phyloP scores from a whole-genome alignment of 148 eudicot genomes.

The Cornus florida region DNA sequence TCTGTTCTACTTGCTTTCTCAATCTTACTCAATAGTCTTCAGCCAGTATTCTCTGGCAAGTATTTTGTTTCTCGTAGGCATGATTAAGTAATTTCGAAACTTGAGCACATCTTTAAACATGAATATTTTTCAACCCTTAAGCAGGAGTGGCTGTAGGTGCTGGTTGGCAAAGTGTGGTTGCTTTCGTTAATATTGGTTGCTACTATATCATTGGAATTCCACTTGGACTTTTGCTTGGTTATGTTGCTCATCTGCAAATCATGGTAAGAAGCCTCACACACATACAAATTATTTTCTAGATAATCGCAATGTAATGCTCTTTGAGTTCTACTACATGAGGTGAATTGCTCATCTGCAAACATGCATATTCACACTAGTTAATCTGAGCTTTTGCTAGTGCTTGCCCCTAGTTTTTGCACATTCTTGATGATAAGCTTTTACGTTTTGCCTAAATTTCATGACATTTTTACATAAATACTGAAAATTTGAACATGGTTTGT shows the following conservation, averaged over 20 bases:
- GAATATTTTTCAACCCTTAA: no score
- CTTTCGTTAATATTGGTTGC: slow-evolving; percentile 41
- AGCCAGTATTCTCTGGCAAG: slow-evolving; percentile 50
- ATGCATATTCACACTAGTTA: no score
- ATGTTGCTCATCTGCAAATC: slow-evolving; percentile 40
- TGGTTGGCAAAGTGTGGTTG: slow-evolving; percentile 52
- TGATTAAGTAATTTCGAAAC: neutral
- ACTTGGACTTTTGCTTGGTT: slow-evolving; percentile 48
- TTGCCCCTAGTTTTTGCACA: no score
- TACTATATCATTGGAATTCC: slow-evolving; percentile 60
- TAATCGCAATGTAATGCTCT: no score
- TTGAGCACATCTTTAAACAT: neutral
- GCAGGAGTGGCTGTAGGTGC: slow-evolving; percentile 57
- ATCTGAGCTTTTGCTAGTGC: no score
- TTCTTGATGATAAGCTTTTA: no score
- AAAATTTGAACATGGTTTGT: no score
- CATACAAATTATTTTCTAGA: no score
- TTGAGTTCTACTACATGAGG: no score
- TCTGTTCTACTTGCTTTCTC: slow-evolving; percentile 43
- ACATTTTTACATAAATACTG: no score
- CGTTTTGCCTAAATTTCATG: no score
- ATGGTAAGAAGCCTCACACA: slow-evolving; percentile 25
- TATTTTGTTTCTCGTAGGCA: neutral
- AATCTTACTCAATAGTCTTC: slow-evolving; percentile 41
- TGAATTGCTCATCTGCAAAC: no score